These are phyloP conservation scores for Purshia tridentata DNA, from an alignment of 306 rosid species.

Conservation along the genomic window DNA sequence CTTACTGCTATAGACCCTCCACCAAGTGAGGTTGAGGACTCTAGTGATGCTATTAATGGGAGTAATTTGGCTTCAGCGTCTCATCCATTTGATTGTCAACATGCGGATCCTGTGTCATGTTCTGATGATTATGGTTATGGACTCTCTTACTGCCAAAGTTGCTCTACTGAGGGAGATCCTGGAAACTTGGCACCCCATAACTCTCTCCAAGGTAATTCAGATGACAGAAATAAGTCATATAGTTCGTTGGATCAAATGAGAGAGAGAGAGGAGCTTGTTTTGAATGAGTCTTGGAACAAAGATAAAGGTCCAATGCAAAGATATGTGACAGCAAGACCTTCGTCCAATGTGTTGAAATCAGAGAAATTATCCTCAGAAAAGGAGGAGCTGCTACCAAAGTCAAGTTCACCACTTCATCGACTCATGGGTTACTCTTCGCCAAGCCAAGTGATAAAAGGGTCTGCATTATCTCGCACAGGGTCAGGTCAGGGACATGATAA, in stretches of 20 bases:
- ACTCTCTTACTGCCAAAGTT: slow-evolving; percentile 44
- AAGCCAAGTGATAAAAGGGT: slow-evolving; percentile 58
- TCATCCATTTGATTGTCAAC: slow-evolving; percentile 8
- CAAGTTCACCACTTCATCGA: slow-evolving; percentile 66
- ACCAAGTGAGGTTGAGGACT: slow-evolving; percentile 42
- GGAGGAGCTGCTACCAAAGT: slow-evolving; percentile 25
- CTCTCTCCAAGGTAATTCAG: slow-evolving; percentile 29
- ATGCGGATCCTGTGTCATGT: slow-evolving; percentile 51
- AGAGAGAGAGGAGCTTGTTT: slow-evolving; percentile 34
- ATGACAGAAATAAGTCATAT: slow-evolving; percentile 22
- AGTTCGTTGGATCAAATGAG: slow-evolving; percentile 29
- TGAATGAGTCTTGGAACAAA: slow-evolving; percentile 36
- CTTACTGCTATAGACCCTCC: slow-evolving; percentile 38
- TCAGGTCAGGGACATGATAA: too few relatives aligned
- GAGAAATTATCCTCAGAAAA: slow-evolving; percentile 41
- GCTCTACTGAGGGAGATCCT: slow-evolving; percentile 59
- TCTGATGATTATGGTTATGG: slow-evolving; percentile 60
- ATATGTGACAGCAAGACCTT: slow-evolving; percentile 29
- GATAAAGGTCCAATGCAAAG: slow-evolving; percentile 19
- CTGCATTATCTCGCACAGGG: slow-evolving; percentile 26
- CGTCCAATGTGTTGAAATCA: slow-evolving; percentile 32
- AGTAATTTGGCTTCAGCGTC: slow-evolving; percentile 33
- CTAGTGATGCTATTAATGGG: slow-evolving; percentile 27
- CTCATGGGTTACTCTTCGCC: slow-evolving; percentile 87
- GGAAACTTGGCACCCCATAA: slow-evolving; percentile 31